Percentiles rank a stretch among this genome's conserved stretches.
Conservation (phyloP, 164 flowering plant species). For the Tinospora cordifolia region DNA sequence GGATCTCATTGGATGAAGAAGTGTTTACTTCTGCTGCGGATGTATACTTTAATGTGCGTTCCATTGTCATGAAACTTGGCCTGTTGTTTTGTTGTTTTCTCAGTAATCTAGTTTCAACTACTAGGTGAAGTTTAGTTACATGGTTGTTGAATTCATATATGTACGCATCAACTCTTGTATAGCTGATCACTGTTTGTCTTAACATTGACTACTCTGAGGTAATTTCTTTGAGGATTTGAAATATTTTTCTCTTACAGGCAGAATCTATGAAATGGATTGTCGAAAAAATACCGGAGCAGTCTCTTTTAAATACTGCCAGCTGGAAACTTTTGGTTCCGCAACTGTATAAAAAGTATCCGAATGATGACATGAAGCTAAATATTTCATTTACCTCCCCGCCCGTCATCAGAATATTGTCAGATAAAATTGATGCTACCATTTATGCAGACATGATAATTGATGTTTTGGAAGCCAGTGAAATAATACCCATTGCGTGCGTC, state of each 20-base stretch:
- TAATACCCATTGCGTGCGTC: constrained; percentile 73
- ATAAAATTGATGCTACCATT: constrained; percentile 42
- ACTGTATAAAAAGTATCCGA: constrained; percentile 80
- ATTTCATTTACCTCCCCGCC: constrained; percentile 67
- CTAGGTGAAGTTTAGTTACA: background rate
- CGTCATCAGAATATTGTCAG: constrained; percentile 34
- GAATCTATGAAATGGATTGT: constrained; percentile 74
- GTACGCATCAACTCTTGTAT: background rate
- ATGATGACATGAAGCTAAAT: constrained; percentile 72
- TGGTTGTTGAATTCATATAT: background rate
- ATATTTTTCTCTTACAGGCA: constrained; percentile 36
- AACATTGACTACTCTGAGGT: no score
- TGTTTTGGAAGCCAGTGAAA: constrained; percentile 55
- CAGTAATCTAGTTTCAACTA: background rate
- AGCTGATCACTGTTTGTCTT: no score
- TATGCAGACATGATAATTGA: constrained; percentile 60
- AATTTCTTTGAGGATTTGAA: background rate
- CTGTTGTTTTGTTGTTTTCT: background rate
- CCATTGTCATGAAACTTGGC: background rate
- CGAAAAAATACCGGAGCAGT: constrained; percentile 72
- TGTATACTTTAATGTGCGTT: constrained; percentile 55
- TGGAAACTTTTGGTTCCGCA: constrained; percentile 87
- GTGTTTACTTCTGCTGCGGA: constrained; percentile 64
- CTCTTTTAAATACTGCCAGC: constrained; percentile 80
- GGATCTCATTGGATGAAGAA: constrained; percentile 59